Conservation (phyloP, 345 rosid genomes). For the Luvunga scandens region DNA sequence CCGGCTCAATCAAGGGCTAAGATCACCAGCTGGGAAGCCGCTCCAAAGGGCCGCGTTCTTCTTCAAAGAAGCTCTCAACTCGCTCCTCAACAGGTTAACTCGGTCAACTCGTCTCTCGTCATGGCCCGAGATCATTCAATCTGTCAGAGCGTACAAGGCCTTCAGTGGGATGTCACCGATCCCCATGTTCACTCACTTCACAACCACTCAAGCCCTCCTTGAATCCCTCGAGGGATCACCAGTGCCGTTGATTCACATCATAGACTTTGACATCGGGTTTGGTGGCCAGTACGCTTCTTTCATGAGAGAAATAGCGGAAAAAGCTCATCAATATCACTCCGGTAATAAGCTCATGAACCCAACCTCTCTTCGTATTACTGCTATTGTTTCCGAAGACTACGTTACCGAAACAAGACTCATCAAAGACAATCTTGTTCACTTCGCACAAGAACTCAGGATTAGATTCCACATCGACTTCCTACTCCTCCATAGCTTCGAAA, state of each 20-base stretch:
- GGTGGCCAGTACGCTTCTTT: slow-evolving; percentile 94
- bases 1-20: slow-evolving; percentile 66
- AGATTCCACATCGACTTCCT: slow-evolving; percentile 79
- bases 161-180: slow-evolving; percentile 79
- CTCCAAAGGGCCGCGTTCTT: slow-evolving; percentile 81
- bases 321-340: slow-evolving; percentile 15
- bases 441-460: slow-evolving; percentile 73
- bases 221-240: slow-evolving; percentile 59
- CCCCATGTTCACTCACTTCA: slow-evolving; percentile 88
- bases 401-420: slow-evolving; percentile 63
- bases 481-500: slow-evolving; percentile 59
- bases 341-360: slow-evolving; percentile 25
- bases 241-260: slow-evolving; percentile 58
- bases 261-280: slow-evolving; percentile 90
- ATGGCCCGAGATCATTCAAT: slow-evolving; percentile 72
- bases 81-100: slow-evolving; percentile 48
- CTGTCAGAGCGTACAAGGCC: slow-evolving; percentile 63
- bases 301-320: slow-evolving; percentile 74
- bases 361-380: slow-evolving; percentile 68
- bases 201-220: slow-evolving; percentile 78
- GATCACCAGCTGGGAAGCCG: slow-evolving; percentile 67
- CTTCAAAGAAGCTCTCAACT: slow-evolving; percentile 82
- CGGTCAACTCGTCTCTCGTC: slow-evolving; percentile 46
- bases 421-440: slow-evolving; percentile 71
- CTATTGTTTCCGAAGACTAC: slow-evolving; percentile 72